These are phyloP conservation scores for Jatropha podagrica DNA, from an alignment of 441 rosid genomes.

Conservation along the genomic window DNA sequence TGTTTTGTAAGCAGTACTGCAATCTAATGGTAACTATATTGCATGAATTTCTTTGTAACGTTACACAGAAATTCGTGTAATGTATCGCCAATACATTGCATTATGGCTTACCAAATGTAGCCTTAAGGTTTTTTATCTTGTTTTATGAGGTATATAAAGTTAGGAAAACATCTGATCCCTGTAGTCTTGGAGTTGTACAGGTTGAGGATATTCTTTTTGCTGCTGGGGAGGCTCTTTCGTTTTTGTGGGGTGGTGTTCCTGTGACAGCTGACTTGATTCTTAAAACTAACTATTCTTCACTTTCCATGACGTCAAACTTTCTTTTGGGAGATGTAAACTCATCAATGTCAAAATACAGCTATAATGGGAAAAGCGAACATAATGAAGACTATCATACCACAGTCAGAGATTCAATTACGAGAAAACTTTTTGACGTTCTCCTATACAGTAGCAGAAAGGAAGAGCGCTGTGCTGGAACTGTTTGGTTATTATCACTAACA, in stretches of 20 bases:
- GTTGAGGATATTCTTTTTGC: constrained; percentile 97
- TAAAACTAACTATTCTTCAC: constrained; percentile 87
- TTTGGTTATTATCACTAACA: constrained; percentile 88
- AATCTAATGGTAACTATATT: too few relatives aligned
- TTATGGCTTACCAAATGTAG: too few relatives aligned
- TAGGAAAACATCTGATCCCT: constrained; percentile 21
- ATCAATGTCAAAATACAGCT: constrained; percentile 42
- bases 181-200: constrained; percentile 43
- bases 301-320: constrained; percentile 84
- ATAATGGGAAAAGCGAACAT: constrained; percentile 45
- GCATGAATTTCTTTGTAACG: too few relatives aligned
- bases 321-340: constrained; percentile 73
- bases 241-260: constrained; percentile 95
- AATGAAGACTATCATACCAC: constrained; percentile 48
- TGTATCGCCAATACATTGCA: too few relatives aligned
- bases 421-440: constrained; percentile 85
- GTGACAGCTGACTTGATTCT: constrained; percentile 89
- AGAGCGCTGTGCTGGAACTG: constrained; percentile 98
- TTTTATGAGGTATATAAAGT: constrained; percentile 4
- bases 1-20: too few relatives aligned
- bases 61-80: too few relatives aligned
- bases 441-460: constrained; percentile 90
- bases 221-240: constrained; percentile 95
- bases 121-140: constrained; percentile 11
- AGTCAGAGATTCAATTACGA: constrained; percentile 65